These are phyloP conservation scores for Yarrowia bubula DNA, from an alignment of 805 yeast species.

Conservation along the genomic window DNA sequence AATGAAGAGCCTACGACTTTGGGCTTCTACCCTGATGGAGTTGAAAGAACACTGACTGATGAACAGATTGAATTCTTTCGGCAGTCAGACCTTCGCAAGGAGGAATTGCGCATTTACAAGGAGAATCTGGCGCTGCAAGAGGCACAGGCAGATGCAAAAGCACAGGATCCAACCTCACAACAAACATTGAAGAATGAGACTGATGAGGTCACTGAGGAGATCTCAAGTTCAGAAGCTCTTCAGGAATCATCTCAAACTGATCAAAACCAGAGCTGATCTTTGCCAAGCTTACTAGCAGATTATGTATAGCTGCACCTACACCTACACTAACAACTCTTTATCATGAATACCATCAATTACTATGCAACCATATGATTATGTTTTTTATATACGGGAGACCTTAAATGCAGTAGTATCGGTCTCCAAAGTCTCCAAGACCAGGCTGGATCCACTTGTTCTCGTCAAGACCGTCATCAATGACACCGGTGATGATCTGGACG, in stretches of 20 bases:
- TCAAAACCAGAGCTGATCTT: too few relatives aligned
- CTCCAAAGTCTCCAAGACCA: slow-evolving; percentile 98
- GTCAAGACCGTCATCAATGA: slow-evolving; percentile 82
- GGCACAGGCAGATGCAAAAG: background rate
- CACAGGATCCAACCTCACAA: slow-evolving; percentile 11
- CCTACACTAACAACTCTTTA: background rate
- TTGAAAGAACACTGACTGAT: slow-evolving; percentile 33
- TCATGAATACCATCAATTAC: background rate
- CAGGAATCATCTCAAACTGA: background rate
- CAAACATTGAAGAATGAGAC: background rate
- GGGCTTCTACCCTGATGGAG: slow-evolving; percentile 33
- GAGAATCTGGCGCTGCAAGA: background rate
- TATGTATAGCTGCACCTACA: background rate
- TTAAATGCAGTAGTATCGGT: slow-evolving; percentile 91
- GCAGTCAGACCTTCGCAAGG: slow-evolving; percentile 29
- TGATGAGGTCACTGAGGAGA: background rate
- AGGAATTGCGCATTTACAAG: slow-evolving; percentile 12
- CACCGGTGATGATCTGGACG: slow-evolving; percentile 89
- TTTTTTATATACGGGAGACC: background rate
- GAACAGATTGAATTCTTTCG: slow-evolving; percentile 34
- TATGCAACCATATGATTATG: slow-evolving; percentile 11
- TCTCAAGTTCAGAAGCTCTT: background rate
- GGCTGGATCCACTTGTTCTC: slow-evolving; percentile 84
- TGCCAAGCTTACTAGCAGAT: too few relatives aligned
- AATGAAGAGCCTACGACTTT: background rate